These are phyloP conservation scores for Zygotorulaspora florentina DNA, from an alignment of 805 yeast genomes.

Conservation along the genomic window DNA sequence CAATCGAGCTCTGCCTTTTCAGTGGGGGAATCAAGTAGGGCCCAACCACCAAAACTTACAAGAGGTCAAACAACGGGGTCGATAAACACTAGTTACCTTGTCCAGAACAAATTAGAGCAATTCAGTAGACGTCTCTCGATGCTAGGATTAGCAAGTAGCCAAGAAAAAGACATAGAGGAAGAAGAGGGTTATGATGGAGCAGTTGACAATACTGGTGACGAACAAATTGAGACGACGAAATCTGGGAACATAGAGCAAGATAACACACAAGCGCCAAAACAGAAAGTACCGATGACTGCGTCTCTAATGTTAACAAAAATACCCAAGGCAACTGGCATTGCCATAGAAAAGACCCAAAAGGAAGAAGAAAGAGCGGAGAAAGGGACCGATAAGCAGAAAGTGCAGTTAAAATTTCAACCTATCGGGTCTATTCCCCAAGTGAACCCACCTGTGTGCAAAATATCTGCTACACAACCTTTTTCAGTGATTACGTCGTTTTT, in stretches of 20 bases:
- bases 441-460: conserved; percentile 27
- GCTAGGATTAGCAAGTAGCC: conserved; percentile 24
- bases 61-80: conserved; percentile 8
- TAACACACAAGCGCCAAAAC: conserved; percentile 3
- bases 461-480: conserved; percentile 29
- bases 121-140: conserved; percentile 26
- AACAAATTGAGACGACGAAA: neutral
- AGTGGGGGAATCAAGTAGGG: conserved; percentile 1
- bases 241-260: conserved; percentile 5
- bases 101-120: conserved; percentile 26
- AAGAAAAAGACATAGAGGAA: conserved; percentile 10
- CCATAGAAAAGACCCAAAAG: conserved; percentile 8
- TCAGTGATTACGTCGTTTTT: conserved; percentile 25
- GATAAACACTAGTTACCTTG: conserved; percentile 1
- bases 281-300: conserved; percentile 16
- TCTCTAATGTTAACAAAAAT: conserved; percentile 13
- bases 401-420: conserved; percentile 30
- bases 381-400: conserved; percentile 9
- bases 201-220: neutral
- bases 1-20: conserved; percentile 13
- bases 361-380: conserved; percentile 1
- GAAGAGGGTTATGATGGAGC: conserved; percentile 6
- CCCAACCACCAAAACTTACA: neutral
- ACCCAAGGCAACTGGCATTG: conserved; percentile 14
- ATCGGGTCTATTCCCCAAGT: conserved; percentile 31